phyloP scores from a whole-genome alignment of 2,329 filamentous ascomycete species.

The Colletotrichum tropicale region DNA sequence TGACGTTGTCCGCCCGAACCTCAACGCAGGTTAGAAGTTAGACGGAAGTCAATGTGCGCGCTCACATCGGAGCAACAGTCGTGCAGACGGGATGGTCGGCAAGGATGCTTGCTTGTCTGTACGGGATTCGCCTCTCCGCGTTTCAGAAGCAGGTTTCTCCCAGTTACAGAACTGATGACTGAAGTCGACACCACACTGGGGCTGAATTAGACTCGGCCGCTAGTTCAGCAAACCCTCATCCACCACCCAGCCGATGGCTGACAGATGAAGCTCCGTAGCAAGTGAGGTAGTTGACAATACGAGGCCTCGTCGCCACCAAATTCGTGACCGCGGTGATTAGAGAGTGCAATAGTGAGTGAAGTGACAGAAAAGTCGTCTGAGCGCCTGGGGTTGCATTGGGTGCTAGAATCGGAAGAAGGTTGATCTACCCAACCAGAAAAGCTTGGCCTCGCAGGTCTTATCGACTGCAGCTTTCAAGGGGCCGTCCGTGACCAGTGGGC shows the following conservation, averaged over 20 bases:
- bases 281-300: background rate
- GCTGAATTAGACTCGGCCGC: background rate
- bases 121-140: conserved; percentile 20
- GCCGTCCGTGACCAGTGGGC: background rate
- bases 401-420: background rate
- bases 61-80: background rate
- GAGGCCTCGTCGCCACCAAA: background rate
- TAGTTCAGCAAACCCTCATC: background rate
- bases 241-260: background rate
- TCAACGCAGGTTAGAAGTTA: background rate
- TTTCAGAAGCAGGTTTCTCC: conserved; percentile 19
- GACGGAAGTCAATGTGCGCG: background rate
- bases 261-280: background rate
- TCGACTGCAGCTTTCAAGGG: background rate
- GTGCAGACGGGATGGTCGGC: background rate
- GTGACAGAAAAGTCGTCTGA: background rate
- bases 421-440: conserved; percentile 2
- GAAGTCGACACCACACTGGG: background rate
- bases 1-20: conserved; percentile 10
- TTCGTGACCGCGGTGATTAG: background rate
- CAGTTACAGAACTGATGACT: background rate
- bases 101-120: background rate
- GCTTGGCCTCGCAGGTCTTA: background rate
- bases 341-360: background rate
- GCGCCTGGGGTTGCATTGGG: background rate